phyloP scores from a whole-genome alignment of 371 early-diverging fungal genomes.

The Mortierella sp. region DNA sequence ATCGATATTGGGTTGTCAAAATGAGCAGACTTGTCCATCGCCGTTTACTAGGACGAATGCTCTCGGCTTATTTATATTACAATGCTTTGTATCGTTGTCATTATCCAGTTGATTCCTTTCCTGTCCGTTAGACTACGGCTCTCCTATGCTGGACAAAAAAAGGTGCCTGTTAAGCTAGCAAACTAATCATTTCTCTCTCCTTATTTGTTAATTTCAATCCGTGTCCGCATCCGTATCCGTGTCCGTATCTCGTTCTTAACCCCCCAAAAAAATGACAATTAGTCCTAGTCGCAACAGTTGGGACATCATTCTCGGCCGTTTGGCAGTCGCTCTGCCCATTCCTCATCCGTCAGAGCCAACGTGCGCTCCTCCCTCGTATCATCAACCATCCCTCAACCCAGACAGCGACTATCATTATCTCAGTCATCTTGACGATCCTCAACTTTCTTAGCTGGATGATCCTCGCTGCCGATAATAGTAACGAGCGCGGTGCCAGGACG shows the following conservation, averaged over 20 bases:
- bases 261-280: neutral
- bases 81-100: too few species aligned
- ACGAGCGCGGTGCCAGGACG: conserved; percentile 31
- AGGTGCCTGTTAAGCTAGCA: too few species aligned
- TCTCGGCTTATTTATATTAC: too few species aligned
- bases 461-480: conserved; percentile 30
- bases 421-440: conserved; percentile 42
- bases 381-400: conserved; percentile 51
- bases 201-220: too few species aligned
- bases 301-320: conserved; percentile 37
- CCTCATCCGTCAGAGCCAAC: conserved; percentile 45
- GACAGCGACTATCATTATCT: conserved; percentile 45
- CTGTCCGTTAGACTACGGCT: too few species aligned
- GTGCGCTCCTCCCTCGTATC: conserved; percentile 35
- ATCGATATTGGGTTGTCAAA: too few species aligned
- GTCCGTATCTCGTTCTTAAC: neutral
- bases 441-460: conserved; percentile 53
- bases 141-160: too few species aligned
- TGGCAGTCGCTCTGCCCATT: conserved; percentile 53
- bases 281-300: conserved; percentile 45
- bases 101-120: too few species aligned
- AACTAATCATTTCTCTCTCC: too few species aligned
- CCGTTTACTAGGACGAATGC: too few species aligned
- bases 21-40: too few species aligned
- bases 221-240: too few species aligned